Evolutionary conservation across 2,329 filamentous ascomycete species (phyloP).

Genomic region (Aspergillus oerlinghausenensis): DNA sequence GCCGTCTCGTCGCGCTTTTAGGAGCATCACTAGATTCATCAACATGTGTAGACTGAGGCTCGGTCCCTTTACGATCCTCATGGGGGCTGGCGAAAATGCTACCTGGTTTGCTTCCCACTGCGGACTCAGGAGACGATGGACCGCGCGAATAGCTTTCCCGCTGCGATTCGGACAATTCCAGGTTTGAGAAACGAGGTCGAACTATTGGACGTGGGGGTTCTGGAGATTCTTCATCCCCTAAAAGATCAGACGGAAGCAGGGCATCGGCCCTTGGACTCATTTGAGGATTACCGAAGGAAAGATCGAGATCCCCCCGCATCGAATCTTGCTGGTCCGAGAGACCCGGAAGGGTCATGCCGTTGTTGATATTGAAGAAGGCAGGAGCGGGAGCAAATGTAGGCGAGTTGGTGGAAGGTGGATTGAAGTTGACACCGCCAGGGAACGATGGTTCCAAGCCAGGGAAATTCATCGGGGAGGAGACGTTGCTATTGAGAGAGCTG

Average conservation of each 20-base stretch:
- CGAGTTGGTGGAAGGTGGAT: slow-evolving; percentile 47
- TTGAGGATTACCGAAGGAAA: slow-evolving; percentile 53
- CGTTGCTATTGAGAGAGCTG: slow-evolving; percentile 44
- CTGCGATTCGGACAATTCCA: slow-evolving; percentile 25
- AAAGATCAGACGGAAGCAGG: slow-evolving; percentile 57
- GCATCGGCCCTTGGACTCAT: slow-evolving; percentile 62
- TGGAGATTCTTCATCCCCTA: slow-evolving; percentile 50
- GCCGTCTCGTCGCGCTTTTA: slow-evolving; percentile 48
- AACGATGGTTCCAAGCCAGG: slow-evolving; percentile 38
- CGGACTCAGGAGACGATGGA: slow-evolving; percentile 43
- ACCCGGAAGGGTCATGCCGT: slow-evolving; percentile 55
- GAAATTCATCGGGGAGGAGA: slow-evolving; percentile 44
- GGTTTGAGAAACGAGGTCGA: slow-evolving; percentile 25
- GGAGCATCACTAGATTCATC: slow-evolving; percentile 29
- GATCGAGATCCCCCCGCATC: slow-evolving; percentile 49
- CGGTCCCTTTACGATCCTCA: slow-evolving; percentile 37
- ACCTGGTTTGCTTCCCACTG: slow-evolving; percentile 36
- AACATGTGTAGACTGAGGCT: slow-evolving; percentile 30
- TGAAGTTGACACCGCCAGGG: slow-evolving; percentile 42
- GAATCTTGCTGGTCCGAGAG: slow-evolving; percentile 37
- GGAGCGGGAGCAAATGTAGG: slow-evolving; percentile 49
- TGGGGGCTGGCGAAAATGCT: slow-evolving; percentile 46
- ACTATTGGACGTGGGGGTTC: slow-evolving; percentile 29
- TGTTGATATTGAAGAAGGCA: slow-evolving; percentile 59
- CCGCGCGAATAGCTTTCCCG: slow-evolving; percentile 33